phyloP scores from a whole-genome alignment of 1,284 basidiomycete genomes.

The Moesziomyces parantarcticus region DNA sequence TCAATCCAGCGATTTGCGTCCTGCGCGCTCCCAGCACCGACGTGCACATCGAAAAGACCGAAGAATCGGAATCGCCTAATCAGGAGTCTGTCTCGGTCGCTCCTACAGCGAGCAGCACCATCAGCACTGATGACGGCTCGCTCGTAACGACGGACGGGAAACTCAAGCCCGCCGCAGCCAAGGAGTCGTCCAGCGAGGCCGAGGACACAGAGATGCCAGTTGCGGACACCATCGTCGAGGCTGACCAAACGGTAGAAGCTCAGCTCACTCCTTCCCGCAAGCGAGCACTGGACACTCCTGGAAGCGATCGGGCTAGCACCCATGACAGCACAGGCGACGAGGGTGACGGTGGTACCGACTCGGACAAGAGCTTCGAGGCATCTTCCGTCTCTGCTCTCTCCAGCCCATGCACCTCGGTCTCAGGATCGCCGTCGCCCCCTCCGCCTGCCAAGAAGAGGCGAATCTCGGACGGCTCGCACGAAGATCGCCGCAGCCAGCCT shows the following conservation, averaged over 20 bases:
- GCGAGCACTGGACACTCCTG: neutral
- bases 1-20: neutral
- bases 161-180: neutral
- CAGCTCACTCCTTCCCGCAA: constrained; percentile 1
- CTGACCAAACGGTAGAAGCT: neutral
- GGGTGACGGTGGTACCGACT: neutral
- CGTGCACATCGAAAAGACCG: neutral
- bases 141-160: neutral
- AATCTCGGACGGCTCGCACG: constrained; percentile 2
- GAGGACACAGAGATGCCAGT: neutral
- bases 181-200: neutral
- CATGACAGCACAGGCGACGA: neutral
- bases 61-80: neutral
- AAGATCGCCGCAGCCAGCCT: neutral
- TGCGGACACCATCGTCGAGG: neutral
- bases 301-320: neutral
- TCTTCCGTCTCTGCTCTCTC: neutral
- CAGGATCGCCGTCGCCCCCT: constrained; percentile 1
- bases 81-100: neutral
- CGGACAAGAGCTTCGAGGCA: neutral
- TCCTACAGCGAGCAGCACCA: no score
- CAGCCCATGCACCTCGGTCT: neutral
- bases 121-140: neutral
- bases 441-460: constrained; percentile 14
- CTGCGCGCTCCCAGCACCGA: no score